Evolutionary conservation across 805 yeast genomes (phyloP), one percentile per base, ranked within the genome.

Genomic region (Candida anglica): DNA sequence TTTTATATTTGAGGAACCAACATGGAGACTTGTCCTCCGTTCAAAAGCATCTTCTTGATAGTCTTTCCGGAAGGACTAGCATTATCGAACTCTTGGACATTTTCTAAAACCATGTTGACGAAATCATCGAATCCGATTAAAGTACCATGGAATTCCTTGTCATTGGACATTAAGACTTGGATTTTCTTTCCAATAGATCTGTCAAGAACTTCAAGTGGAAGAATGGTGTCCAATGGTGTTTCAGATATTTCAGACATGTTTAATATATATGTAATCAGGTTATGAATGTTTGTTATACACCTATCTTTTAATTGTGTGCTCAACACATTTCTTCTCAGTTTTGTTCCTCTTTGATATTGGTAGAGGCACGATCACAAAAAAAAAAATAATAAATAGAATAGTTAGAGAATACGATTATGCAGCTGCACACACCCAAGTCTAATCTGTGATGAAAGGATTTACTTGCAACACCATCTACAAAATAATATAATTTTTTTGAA

Each of bases 101-200:
- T 81, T 47, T 84, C 85, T 33, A 93, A 69, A 8, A 93, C 95
- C 59, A 89, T 79, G 53, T 86, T 93, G 40, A 93, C 97, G 49
- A 82, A 91, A 59, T 93, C 98, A 56, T 93, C 98, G 58, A 91
- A 91, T 1, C 98, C 98, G 19, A 83, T 75, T 33, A 93, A 67
- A 3, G 79, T 86, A 1, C 98, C 98, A n/a, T 75, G 72, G 54
- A 87, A 93, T 55, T 89, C 97, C 54, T 77, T 77, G 38, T 71
- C 67, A 41, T 60, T 66, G 28, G 72, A 53, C 62, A 86, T 67
- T 33, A 86, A 69, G 17, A 88, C 85, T 73, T 84, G 77, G 26
- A 91, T 78, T 36, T 73, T 70, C 20, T 86, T 78, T 13, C 95
- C 96, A 24, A 91, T 79, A 40, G 89, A 79, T 58, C 80, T 82